phyloP scores from a whole-genome alignment of 2,329 filamentous ascomycete genomes.

The Pseudocercospora macadamiae region DNA sequence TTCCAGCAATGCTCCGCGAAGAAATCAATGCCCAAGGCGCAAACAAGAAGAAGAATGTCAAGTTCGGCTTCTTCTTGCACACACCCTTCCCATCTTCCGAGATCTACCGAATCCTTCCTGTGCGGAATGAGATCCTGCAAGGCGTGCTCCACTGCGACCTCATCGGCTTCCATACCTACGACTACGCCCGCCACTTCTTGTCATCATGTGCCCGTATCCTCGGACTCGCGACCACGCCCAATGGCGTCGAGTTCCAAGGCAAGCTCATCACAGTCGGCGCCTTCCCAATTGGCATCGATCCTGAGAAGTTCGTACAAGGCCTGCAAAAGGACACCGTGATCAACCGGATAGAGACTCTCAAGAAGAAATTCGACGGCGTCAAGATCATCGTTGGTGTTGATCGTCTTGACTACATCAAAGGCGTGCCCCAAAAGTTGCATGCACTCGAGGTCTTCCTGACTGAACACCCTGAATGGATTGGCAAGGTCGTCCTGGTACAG shows the following conservation, averaged over 20 bases:
- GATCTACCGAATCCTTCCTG: conserved; percentile 93
- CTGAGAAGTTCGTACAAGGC: conserved; percentile 91
- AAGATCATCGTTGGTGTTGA: conserved; percentile 97
- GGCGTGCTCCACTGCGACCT: conserved; percentile 92
- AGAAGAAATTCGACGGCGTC: conserved; percentile 90
- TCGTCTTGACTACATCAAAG: conserved; percentile 97
- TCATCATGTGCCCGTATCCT: conserved; percentile 95
- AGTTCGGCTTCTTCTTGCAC: conserved; percentile 97
- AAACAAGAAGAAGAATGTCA: conserved; percentile 79
- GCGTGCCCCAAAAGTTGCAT: conserved; percentile 95
- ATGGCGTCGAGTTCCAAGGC: conserved; percentile 87
- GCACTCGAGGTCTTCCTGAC: conserved; percentile 95
- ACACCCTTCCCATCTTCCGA: conserved; percentile 96
- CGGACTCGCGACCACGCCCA: conserved; percentile 78
- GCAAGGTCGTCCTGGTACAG: conserved; percentile 93
- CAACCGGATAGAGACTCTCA: conserved; percentile 80
- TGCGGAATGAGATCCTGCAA: conserved; percentile 82
- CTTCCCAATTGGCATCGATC: conserved; percentile 97
- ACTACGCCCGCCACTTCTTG: conserved; percentile 97
- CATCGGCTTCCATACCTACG: conserved; percentile 97
- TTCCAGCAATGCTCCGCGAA: conserved; percentile 92
- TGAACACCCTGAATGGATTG: conserved; percentile 97
- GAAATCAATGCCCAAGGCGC: conserved; percentile 66
- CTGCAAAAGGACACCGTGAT: conserved; percentile 83
- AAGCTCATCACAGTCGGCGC: conserved; percentile 90